Conservation (phyloP, 2,329 filamentous ascomycete genomes). For the Nemania diffusa region DNA sequence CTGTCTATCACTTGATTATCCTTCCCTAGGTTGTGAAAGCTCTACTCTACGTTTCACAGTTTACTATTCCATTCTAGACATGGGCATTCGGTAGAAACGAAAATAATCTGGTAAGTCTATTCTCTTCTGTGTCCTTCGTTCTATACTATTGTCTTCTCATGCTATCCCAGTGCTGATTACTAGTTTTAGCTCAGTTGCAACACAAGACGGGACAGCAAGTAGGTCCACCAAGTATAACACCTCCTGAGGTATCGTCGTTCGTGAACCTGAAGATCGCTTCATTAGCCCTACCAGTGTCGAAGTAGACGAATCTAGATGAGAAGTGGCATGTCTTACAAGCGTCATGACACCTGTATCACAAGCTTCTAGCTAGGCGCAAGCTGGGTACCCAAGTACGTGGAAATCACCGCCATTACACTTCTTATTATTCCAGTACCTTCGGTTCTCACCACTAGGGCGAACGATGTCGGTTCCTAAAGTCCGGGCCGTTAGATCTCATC, state of each 20-base stretch:
- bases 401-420: conserved; percentile 34
- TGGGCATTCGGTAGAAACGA: background rate
- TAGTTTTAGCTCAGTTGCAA: background rate
- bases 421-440: conserved; percentile 24
- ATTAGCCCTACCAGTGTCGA: no score
- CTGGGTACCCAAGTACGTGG: conserved; percentile 41
- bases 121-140: background rate
- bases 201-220: background rate
- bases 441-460: conserved; percentile 1
- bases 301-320: background rate
- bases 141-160: background rate
- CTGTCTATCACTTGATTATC: background rate
- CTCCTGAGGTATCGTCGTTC: background rate
- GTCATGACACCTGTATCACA: conserved; percentile 42
- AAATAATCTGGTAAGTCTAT: background rate
- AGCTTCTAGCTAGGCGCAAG: conserved; percentile 30
- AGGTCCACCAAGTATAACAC: background rate
- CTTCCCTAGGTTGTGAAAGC: background rate
- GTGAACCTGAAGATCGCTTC: no score
- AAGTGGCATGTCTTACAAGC: conserved; percentile 37
- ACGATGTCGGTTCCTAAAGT: conserved; percentile 16
- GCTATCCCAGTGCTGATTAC: background rate
- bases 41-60: background rate
- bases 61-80: background rate
- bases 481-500: background rate